Percentiles rank a stretch among this genome's conserved stretches.
Conservation (phyloP, 257 asterid species). For the Solanum pinnatisectum region DNA sequence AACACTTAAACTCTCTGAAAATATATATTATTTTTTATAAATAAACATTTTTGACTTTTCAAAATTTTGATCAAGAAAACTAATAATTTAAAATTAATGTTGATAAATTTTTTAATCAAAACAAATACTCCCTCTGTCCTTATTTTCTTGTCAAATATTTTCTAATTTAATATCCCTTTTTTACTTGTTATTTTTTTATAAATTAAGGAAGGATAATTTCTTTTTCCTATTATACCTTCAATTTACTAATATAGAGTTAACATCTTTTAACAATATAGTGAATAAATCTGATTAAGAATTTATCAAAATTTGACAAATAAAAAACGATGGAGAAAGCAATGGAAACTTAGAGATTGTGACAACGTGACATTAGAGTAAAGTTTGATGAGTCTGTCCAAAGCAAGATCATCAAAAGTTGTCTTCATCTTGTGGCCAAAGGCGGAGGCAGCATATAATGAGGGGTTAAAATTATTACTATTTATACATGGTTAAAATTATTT, state of each 20-base stretch:
- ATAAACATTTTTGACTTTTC: neutral
- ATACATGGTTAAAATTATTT: too few relatives aligned
- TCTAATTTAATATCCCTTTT: too few relatives aligned
- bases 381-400: neutral
- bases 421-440: neutral
- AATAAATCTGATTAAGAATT: accelerated
- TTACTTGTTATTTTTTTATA: too few relatives aligned
- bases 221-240: too few relatives aligned
- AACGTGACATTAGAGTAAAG: neutral
- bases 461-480: too few relatives aligned
- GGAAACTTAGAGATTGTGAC: neutral
- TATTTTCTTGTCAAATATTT: too few relatives aligned
- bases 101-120: neutral
- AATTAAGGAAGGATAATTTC: too few relatives aligned
- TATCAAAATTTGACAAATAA: too few relatives aligned
- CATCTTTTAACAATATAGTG: too few relatives aligned
- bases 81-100: neutral
- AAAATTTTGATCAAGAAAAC: neutral
- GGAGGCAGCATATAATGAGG: too few relatives aligned
- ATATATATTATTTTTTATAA: neutral
- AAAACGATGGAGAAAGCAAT: accelerated
- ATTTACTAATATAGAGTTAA: too few relatives aligned
- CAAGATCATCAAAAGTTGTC: neutral
- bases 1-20: neutral
- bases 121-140: neutral